Evolutionary conservation across 257 asterid genomes (phyloP), one percentile per base, ranked within the genome.

Genomic region (Phtheirospermum japonicum): DNA sequence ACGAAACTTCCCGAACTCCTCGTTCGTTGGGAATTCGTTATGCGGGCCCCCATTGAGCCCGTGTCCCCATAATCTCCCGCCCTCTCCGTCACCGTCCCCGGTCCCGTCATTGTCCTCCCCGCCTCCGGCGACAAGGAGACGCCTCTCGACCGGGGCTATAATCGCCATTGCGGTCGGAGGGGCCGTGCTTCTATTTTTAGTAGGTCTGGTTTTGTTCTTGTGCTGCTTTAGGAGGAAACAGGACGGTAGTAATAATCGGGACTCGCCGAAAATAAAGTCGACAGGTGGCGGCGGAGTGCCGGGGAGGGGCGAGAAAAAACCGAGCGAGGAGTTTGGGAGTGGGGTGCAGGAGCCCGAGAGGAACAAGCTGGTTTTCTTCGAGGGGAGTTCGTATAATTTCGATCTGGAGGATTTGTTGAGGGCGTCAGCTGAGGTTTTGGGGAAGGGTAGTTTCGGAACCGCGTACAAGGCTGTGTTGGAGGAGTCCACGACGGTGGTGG

Each of bases 401-500:
- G 98, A 91, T 70, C 95, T 91, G 2, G 98, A 91, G 78, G 98
- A 91, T 82, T 72, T 91, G 52, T 65, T 91, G 69, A 86, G 96
- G 82, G 98, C 96, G 2, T 91, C 98, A 0, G 96, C 98, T 2
- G 97, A 88, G 74, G 95, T 88, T 40, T 81, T 92, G 16, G 95
- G 98, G 28, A 92, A 88, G 73, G 98, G 98, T 58, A 88, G 95
- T 67, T 92, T 83, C 51, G 98, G 98, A 17, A 92, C 98, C 9
- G 90, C 95, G 4, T 92, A 88, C 67, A 92, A 88, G 80, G 98
- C 97, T 5, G 89, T 82, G 31, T 69, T 92, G 77, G 98, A 92
- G 77, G 98, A 92, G 83, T 77, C 95, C 2, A 92, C 87, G 0
- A 92, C 98, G 0, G 97, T 92, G 49, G 98, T 88, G 12, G 98